These are phyloP conservation scores for Sordaria brevicollis DNA, from an alignment of 495 filamentous ascomycete genomes.

Conservation along the genomic window DNA sequence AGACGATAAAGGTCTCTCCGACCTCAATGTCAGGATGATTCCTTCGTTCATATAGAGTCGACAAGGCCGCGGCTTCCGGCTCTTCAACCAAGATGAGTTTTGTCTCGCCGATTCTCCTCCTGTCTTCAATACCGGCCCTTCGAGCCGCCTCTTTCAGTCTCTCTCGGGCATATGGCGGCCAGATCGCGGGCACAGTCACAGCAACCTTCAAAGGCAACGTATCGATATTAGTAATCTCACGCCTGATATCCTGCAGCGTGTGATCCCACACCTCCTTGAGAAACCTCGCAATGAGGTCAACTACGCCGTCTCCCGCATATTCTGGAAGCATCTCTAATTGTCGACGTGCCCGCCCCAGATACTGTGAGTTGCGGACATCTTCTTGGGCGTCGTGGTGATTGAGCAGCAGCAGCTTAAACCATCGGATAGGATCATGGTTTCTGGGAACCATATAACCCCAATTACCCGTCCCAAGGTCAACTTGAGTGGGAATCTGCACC, in stretches of 20 bases:
- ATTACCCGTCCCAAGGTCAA: slow-evolving; percentile 5
- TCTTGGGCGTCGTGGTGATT: slow-evolving; percentile 9
- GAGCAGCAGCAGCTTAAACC: slow-evolving; percentile 23
- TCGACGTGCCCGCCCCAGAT: slow-evolving; percentile 4
- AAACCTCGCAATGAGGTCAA: slow-evolving; percentile 8
- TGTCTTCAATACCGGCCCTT: slow-evolving; percentile 8
- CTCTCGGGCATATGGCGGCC: slow-evolving; percentile 15
- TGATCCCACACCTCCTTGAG: slow-evolving; percentile 14
- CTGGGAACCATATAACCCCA: slow-evolving; percentile 17
- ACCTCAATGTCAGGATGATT: not conserved
- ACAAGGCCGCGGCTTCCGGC: not conserved
- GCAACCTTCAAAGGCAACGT: slow-evolving; percentile 13
- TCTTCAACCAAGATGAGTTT: not conserved
- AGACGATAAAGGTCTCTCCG: not conserved
- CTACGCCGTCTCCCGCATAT: not conserved
- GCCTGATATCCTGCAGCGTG: slow-evolving; percentile 2
- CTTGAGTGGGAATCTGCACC: slow-evolving; percentile 13
- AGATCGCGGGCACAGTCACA: slow-evolving; percentile 22
- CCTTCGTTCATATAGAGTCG: not conserved
- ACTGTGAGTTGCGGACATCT: slow-evolving; percentile 1
- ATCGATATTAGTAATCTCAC: slow-evolving; percentile 6
- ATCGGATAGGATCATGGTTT: slow-evolving; percentile 12
- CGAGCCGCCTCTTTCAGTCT: slow-evolving; percentile 12
- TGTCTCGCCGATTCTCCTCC: not conserved
- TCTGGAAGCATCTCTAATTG: not conserved